Evolutionary conservation across 768 basidiomycete species (phyloP), one percentile per base, ranked within the genome.

Genomic region (Trametes sanguinea): DNA sequence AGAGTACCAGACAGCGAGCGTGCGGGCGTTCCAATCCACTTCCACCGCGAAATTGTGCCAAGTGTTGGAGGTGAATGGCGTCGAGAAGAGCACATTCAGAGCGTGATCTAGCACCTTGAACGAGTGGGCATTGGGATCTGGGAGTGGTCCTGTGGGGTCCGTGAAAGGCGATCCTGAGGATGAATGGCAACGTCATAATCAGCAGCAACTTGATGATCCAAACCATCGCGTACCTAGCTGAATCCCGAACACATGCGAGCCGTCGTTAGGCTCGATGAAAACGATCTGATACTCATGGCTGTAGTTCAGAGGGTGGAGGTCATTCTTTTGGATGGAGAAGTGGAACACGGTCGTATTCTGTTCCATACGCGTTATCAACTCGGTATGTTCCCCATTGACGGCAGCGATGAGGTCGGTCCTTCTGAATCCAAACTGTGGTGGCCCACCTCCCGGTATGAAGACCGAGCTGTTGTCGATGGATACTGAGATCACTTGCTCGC

Each of bases 11-110:
- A 83, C 80, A 7, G 72, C 75, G 16, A 86, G 75, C 1, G 83
- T 84, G 50, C 74, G 75, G 17, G 75, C 70, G 17, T 75, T 75
- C 85, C 84, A 88, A 69, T 85, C 81, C 40, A 87, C 78, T 57
- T 79, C 78, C 42, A 86, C 68, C 0, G 82, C 85, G 65, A 86
- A 84, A 72, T 86, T 87, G 69, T 86, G 85, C 84, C 85, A 87
- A 16, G 68, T 67, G 2, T 61, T 64, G 4, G 75, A 61, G 3
- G 72, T 70, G 72, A 85, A 85, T 2, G 79, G 75, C 0, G 80
- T 76, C 17, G 72, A 68, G 74, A 83, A 86, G n/a, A 85, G 69
- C 6, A 82, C 70, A 59, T 82, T 79, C 33, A 77, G 67, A 4
- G 80, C 78, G 64, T 87, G 85, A 66, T 85, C 80, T n/a, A 77